phyloP scores from a whole-genome alignment of 768 basidiomycete genomes.

The Boletus rubroflammeus region DNA sequence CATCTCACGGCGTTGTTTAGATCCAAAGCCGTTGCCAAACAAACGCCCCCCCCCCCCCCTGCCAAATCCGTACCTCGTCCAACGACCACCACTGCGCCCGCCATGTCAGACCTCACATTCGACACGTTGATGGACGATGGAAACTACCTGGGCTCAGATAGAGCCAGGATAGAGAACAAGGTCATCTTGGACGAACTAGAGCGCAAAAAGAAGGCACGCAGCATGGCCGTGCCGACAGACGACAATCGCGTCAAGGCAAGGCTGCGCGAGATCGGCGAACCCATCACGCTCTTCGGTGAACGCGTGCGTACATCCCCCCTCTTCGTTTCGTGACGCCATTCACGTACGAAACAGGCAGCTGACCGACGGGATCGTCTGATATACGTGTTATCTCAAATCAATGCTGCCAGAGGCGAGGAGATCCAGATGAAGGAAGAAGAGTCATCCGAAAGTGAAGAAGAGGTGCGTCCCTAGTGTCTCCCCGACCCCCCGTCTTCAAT shows the following conservation, averaged over 20 bases:
- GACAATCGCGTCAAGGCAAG: constrained; percentile 88
- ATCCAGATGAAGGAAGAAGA: constrained; percentile 68
- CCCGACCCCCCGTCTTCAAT: constrained; percentile 1
- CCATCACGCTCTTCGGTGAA: constrained; percentile 97
- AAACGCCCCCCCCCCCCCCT: no score
- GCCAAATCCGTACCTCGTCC: constrained; percentile 16
- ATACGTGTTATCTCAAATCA: constrained; percentile 91
- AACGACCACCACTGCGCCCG: not conserved
- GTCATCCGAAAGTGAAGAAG: constrained; percentile 70
- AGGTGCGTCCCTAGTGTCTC: constrained; percentile 41
- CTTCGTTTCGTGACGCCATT: constrained; percentile 5
- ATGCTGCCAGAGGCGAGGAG: constrained; percentile 82
- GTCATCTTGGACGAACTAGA: constrained; percentile 95
- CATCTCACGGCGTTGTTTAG: constrained; percentile 31
- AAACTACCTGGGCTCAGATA: constrained; percentile 67
- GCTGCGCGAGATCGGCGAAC: constrained; percentile 91
- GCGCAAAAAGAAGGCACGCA: constrained; percentile 91
- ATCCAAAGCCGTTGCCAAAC: constrained; percentile 34
- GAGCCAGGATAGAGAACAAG: constrained; percentile 77
- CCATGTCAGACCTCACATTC: constrained; percentile 72
- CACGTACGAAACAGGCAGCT: constrained; percentile 61
- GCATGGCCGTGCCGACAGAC: constrained; percentile 94
- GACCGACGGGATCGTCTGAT: constrained; percentile 95
- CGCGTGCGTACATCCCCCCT: constrained; percentile 57
- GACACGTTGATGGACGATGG: constrained; percentile 79